These are phyloP conservation scores for Mycocentrospora acerina DNA, from an alignment of 2,329 filamentous ascomycete species.

Conservation along the genomic window DNA sequence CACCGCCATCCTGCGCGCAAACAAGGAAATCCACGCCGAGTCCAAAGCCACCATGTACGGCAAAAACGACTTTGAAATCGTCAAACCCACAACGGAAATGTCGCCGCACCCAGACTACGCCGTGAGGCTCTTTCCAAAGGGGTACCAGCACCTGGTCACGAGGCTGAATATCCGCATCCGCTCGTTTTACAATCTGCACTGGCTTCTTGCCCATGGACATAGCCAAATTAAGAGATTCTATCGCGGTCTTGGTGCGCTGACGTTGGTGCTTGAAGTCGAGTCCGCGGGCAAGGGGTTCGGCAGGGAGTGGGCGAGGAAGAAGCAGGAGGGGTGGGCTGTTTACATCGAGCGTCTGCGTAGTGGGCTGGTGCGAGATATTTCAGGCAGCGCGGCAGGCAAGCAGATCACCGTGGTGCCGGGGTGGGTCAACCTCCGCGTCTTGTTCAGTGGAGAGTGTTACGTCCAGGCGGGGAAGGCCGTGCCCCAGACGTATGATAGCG, in stretches of 20 bases:
- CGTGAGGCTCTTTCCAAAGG: conserved; percentile 20
- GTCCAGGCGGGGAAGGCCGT: background rate
- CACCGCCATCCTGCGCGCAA: conserved; percentile 35
- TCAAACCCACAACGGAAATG: conserved; percentile 21
- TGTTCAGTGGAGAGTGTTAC: conserved; percentile 28
- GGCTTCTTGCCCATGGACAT: conserved; percentile 21
- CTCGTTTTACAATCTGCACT: conserved; percentile 22
- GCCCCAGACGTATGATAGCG: too few relatives aligned
- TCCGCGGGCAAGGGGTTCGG: conserved; percentile 13
- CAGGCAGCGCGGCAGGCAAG: background rate
- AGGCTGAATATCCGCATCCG: conserved; percentile 23
- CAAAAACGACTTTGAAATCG: conserved; percentile 41
- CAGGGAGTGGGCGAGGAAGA: conserved; percentile 11
- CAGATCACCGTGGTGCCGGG: conserved; percentile 15
- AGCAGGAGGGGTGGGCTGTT: conserved; percentile 16
- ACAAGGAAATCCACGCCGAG: conserved; percentile 44
- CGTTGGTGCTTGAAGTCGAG: conserved; percentile 26
- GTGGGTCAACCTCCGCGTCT: conserved; percentile 25
- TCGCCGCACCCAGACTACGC: conserved; percentile 22
- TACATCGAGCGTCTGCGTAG: conserved; percentile 23
- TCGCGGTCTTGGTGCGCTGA: conserved; percentile 17
- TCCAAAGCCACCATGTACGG: conserved; percentile 45
- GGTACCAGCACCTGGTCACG: conserved; percentile 18
- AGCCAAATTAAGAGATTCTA: conserved; percentile 24
- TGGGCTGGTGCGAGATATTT: conserved; percentile 14